Evolutionary conservation across 441 rosid genomes (phyloP), one percentile per base, ranked within the genome.

Genomic region (Adansonia gregorii): DNA sequence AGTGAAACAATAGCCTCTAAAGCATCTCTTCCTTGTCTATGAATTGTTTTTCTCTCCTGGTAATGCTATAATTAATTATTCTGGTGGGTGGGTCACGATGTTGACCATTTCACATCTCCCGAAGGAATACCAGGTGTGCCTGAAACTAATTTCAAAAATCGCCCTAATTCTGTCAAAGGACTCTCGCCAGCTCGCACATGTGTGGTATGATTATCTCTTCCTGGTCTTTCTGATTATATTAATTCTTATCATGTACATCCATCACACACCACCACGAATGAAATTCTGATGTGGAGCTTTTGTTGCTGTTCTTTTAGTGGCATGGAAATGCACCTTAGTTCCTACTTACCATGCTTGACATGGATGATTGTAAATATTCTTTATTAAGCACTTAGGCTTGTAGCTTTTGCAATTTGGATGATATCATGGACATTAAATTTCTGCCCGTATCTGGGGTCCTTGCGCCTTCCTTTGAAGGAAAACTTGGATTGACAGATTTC

Each of bases 101-200:
- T 60, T 24, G 94, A 91, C 76, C 97, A 93, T 85, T 93, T 93
- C 83, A 89, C 95, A 43, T 75, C 85, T 76, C 95, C 94, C 1
- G 95, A 91, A 87, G 94, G 97, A 51, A 82, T 85, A 72, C 97
- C 97, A 2, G 97, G 95, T 74, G 90, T 84, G 66, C 92, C 94
- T 9, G 95, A 93, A 82, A 93, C 95, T 55, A 93, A 91, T 84
- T 93, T 93, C 88, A 93, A 91, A 76, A 86, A 90, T 74, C 94
- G 95, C 76, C 95, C 97, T 22, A 89, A 93, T 85, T 91, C 97
- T 72, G 88, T 93, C 84, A 87, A 86, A 87, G 88, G 90, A 49
- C 90, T 91, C 41, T 91, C 90, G 1, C 94, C 95, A 6, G 54
- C 97, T 79, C 88, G 86, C 15, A 87, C 97, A 12, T 90, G 93